These are phyloP conservation scores for Aspergillus jensenii DNA, from an alignment of 2,329 filamentous ascomycete species.

Conservation along the genomic window DNA sequence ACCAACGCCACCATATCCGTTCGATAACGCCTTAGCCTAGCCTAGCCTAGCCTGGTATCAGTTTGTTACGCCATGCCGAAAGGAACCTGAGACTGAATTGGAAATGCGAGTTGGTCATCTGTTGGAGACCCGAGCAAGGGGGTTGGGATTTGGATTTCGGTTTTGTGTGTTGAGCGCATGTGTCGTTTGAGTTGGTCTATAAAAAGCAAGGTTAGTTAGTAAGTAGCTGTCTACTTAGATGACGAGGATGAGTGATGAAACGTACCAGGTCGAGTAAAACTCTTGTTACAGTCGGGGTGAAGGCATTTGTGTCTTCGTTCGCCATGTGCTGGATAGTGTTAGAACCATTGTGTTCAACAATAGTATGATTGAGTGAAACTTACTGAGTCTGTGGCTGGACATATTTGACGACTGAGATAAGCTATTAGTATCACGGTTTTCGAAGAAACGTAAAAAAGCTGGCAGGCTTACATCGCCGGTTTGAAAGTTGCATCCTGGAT, in stretches of 20 bases:
- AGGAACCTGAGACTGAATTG: neutral
- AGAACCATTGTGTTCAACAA: neutral
- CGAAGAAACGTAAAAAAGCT: neutral
- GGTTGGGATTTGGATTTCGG: neutral
- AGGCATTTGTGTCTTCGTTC: conserved; percentile 44
- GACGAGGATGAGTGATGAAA: neutral
- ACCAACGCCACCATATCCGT: neutral
- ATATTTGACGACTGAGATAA: conserved; percentile 43
- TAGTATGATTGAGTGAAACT: conserved; percentile 10
- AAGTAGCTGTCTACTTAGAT: neutral
- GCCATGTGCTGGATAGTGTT: conserved; percentile 33
- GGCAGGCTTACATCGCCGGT: conserved; percentile 42
- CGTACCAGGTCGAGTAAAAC: conserved; percentile 46
- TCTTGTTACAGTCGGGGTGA: conserved; percentile 41
- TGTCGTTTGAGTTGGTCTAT: conserved; percentile 44
- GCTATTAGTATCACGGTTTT: conserved; percentile 29
- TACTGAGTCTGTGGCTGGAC: conserved; percentile 46
- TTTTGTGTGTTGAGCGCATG: conserved; percentile 38
- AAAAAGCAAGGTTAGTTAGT: conserved; percentile 6
- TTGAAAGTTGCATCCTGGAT: conserved; percentile 43
- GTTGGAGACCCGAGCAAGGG: neutral
- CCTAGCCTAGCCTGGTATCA: neutral
- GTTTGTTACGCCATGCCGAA: conserved; percentile 1
- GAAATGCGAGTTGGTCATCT: conserved; percentile 1
- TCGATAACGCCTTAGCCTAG: neutral